Evolutionary conservation across 2,329 filamentous ascomycete genomes (phyloP).

Genomic region (Metarhizium album): DNA sequence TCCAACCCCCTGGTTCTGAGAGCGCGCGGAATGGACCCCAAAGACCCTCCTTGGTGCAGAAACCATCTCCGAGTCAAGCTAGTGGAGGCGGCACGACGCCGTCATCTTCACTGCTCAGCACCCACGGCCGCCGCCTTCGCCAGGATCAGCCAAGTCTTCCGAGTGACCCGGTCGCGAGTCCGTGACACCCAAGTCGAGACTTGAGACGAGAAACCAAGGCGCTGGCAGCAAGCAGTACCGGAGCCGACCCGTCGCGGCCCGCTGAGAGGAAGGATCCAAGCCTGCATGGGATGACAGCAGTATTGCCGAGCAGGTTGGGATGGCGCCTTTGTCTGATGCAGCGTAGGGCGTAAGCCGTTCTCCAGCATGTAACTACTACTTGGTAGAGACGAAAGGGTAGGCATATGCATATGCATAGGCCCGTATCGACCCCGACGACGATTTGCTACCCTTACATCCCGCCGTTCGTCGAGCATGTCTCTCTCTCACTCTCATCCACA

Average conservation of each 20-base stretch:
- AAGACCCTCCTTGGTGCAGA: background rate
- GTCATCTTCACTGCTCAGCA: background rate
- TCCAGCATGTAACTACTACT: too few relatives aligned
- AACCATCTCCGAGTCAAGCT: slow-evolving; percentile 2
- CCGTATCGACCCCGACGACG: background rate
- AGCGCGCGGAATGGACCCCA: background rate
- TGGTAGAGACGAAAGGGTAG: too few relatives aligned
- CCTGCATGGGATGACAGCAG: background rate
- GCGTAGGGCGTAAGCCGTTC: background rate
- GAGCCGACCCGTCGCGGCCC: background rate
- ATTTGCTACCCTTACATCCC: too few relatives aligned
- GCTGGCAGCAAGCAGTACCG: background rate
- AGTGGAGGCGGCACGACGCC: slow-evolving; percentile 1
- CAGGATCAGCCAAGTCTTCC: background rate
- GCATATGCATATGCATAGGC: too few relatives aligned
- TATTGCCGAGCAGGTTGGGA: background rate
- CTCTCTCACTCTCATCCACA: background rate
- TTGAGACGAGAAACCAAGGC: background rate
- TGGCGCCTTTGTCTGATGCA: background rate
- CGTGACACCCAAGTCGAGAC: too few relatives aligned
- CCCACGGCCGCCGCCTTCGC: background rate
- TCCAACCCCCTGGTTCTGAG: background rate
- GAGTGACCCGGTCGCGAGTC: too few relatives aligned
- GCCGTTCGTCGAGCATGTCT: background rate
- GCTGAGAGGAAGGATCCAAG: background rate